Conservation (phyloP, 2,329 filamentous ascomycete genomes). For the Xylaria sp. region DNA sequence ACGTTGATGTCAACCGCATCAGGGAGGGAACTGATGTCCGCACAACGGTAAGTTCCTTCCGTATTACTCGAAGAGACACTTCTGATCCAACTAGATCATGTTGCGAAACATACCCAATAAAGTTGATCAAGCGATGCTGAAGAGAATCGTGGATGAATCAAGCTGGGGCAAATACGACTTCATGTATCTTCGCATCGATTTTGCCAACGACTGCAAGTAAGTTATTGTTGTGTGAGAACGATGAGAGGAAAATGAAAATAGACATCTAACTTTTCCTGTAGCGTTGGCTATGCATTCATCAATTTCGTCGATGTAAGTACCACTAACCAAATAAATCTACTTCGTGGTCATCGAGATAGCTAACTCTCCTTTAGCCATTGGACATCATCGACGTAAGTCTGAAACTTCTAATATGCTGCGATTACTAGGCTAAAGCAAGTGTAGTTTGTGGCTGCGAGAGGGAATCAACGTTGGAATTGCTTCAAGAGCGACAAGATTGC, state of each 20-base stretch:
- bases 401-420: background rate
- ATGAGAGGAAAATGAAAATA: slow-evolving; percentile 32
- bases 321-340: background rate
- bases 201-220: slow-evolving; percentile 84
- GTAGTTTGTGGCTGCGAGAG: slow-evolving; percentile 77
- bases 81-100: slow-evolving; percentile 74
- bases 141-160: slow-evolving; percentile 80
- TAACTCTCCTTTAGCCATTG: slow-evolving; percentile 66
- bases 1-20: slow-evolving; percentile 70
- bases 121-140: slow-evolving; percentile 80
- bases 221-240: slow-evolving; percentile 43
- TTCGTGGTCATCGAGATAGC: slow-evolving; percentile 49
- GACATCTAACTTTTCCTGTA: slow-evolving; percentile 52
- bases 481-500: slow-evolving; percentile 87
- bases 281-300: slow-evolving; percentile 96
- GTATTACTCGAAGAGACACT: background rate
- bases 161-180: slow-evolving; percentile 91
- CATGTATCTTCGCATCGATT: slow-evolving; percentile 92
- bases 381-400: slow-evolving; percentile 75
- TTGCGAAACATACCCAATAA: slow-evolving; percentile 94
- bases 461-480: slow-evolving; percentile 80
- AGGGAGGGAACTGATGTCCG: slow-evolving; percentile 75
- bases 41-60: slow-evolving; percentile 70
- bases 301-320: slow-evolving; percentile 83
- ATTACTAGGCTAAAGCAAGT: slow-evolving; percentile 15